phyloP scores from a whole-genome alignment of 441 rosid species.

The Monsonia emarginata region DNA sequence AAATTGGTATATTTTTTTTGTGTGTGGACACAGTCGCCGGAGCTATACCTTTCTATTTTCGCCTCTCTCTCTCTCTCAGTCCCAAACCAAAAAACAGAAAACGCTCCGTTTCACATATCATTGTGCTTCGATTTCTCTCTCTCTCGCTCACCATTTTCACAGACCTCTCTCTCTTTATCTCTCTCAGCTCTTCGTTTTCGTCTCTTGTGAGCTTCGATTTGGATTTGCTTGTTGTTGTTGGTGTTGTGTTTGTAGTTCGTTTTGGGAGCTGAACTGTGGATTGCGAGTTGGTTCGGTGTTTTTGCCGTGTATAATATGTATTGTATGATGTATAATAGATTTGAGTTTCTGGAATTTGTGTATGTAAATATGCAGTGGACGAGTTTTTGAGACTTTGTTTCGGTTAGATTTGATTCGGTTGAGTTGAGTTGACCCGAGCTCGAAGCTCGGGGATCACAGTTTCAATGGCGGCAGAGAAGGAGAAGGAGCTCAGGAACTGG shows the following conservation, averaged over 20 bases:
- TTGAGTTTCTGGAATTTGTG: conserved; percentile 1
- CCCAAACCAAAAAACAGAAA: not conserved
- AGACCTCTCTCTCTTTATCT: not conserved
- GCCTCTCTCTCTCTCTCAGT: not conserved
- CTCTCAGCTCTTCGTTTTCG: not conserved
- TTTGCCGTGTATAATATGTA: not conserved
- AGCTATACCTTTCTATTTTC: not conserved
- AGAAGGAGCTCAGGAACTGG: conserved; percentile 17
- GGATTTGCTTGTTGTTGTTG: not conserved
- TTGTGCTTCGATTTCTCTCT: not conserved
- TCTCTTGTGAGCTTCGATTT: not conserved
- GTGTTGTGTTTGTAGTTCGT: not conserved
- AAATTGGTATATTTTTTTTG: not conserved
- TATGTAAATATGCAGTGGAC: conserved; percentile 1
- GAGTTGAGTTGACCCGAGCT: conserved; percentile 4
- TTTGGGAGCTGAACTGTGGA: not conserved
- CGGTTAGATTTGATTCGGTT: not conserved
- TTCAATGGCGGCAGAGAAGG: not conserved
- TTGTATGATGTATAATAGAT: not conserved
- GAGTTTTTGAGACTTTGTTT: not conserved
- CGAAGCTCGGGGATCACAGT: not conserved
- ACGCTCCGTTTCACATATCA: not conserved
- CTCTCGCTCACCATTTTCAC: not conserved
- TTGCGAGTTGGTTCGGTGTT: not conserved
- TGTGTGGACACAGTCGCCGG: conserved; percentile 7